Base-by-base conservation (phyloP, 1,139 yeast species). In the Hanseniaspora sp. region DNA sequence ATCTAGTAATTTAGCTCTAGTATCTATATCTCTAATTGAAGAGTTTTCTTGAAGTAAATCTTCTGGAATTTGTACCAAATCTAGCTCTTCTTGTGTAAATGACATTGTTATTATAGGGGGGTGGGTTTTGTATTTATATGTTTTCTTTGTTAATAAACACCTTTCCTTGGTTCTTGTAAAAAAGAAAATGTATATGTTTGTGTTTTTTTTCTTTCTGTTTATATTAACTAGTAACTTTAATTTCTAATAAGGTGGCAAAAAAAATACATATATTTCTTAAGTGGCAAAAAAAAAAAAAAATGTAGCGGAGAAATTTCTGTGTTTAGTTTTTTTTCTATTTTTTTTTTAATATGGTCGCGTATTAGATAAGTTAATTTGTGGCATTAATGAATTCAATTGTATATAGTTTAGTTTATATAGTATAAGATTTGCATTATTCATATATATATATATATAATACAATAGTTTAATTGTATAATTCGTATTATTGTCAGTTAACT, bases 1-100 rank as follows among this genome's bases (percentile, higher is more conserved):
- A 66, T 92, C 97, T 62, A 92, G 76, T 58, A 94, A 74, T 63
- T 86, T 84, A 47, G 95, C 81, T 63, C 98, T 80, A 66, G 87
- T 90, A 67, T 78, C 75, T 64, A 94, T 80, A 64, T 94, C 98
- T 37, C 83, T 77, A 1, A 95, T 83, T 40, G 95, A 77, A 52
- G 90, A 79, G 58, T 73, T 74, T 62, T 43, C 53, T 13, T 45
- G 35, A 15, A 49, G 44, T 38, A 49, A 33, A 31, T 49, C 53
- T 49, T 49, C 53, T 4, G 46, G 48, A 18, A 49, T 45, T 17
- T 18, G 84, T 62, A 92, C 98, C 59, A 80, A 81, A 67, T 88
- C 96, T 59, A 90, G 71, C 60, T 77, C 78, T 65, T 82, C 88
- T 71, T 82, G 86, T 60, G 82, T 70, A 4, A 87, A 82, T 41